Evolutionary conservation across 805 yeast genomes (phyloP).

Genomic region (Komagataella kurtzmanii): DNA sequence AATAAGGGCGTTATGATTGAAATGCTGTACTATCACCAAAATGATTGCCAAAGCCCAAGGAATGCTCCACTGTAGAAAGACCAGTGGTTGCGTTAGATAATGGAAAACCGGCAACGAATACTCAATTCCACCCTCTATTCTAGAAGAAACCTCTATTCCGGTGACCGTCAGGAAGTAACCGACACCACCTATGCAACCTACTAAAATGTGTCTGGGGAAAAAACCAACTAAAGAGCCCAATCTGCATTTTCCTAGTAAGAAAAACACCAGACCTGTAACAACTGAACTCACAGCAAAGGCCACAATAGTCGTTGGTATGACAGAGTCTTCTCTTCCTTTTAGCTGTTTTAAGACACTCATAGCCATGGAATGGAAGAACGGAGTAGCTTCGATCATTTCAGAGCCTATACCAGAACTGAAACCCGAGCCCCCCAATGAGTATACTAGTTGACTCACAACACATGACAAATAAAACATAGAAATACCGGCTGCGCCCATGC

Average conservation of each 20-base stretch:
- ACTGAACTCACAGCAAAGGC: slow-evolving; percentile 76
- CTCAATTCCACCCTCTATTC: slow-evolving; percentile 60
- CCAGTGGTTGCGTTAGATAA: slow-evolving; percentile 26
- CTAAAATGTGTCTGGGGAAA: slow-evolving; percentile 90
- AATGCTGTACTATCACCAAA: slow-evolving; percentile 49
- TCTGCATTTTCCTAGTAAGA: slow-evolving; percentile 59
- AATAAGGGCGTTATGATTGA: slow-evolving; percentile 47
- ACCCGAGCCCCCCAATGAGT: slow-evolving; percentile 82
- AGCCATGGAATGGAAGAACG: slow-evolving; percentile 95
- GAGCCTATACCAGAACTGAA: slow-evolving; percentile 90
- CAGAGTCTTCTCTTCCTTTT: slow-evolving; percentile 25
- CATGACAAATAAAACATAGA: slow-evolving; percentile 92
- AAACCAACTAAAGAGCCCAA: slow-evolving; percentile 86
- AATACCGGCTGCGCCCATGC: slow-evolving; percentile 77
- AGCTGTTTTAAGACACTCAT: slow-evolving; percentile 44
- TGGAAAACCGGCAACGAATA: slow-evolving; percentile 47
- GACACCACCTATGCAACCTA: slow-evolving; percentile 98
- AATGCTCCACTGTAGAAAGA: slow-evolving; percentile 51
- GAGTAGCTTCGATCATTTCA: slow-evolving; percentile 98
- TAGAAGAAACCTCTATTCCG: slow-evolving; percentile 82
- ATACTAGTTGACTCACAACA: slow-evolving; percentile 78
- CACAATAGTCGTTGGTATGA: slow-evolving; percentile 76
- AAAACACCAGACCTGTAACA: slow-evolving; percentile 77
- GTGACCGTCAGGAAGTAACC: slow-evolving; percentile 87
- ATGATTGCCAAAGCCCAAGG: slow-evolving; percentile 55